Percentiles rank a stretch among this genome's conserved stretches.
These are phyloP conservation scores for Begonia masoniana DNA, from an alignment of 306 rosid genomes.

Conservation along the genomic window DNA sequence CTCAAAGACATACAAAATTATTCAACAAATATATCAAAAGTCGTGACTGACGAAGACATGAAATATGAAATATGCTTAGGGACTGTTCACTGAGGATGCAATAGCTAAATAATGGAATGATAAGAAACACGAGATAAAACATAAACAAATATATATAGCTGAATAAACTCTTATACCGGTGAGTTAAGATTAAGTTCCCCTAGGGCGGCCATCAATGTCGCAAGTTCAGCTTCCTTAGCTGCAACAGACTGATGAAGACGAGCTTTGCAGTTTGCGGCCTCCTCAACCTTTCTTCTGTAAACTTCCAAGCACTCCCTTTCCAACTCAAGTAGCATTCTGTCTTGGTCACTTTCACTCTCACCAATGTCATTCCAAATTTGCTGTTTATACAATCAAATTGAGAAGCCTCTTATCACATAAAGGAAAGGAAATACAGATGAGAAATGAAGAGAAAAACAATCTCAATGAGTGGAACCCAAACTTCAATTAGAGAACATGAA, in stretches of 20 bases:
- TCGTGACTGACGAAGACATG: too few relatives aligned
- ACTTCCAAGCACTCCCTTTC: constrained; percentile 95
- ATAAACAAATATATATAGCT: too few relatives aligned
- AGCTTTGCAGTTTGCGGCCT: constrained; percentile 78
- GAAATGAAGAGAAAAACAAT: neutral
- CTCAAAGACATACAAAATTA: too few relatives aligned
- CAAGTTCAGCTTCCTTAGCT: constrained; percentile 91
- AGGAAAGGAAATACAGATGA: neutral
- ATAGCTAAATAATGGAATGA: too few relatives aligned
- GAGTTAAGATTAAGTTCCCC: constrained; percentile 75
- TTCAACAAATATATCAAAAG: too few relatives aligned
- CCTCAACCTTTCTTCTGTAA: constrained; percentile 80
- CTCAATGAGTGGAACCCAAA: constrained; percentile 1
- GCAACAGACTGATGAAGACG: constrained; percentile 86
- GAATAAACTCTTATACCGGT: constrained; percentile 33
- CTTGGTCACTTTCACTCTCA: constrained; percentile 68
- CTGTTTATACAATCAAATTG: constrained; percentile 26
- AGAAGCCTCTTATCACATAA: constrained; percentile 2
- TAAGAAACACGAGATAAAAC: too few relatives aligned
- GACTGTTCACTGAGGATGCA: too few relatives aligned
- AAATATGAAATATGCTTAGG: too few relatives aligned
- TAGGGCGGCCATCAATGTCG: constrained; percentile 80
- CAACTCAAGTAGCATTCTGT: constrained; percentile 66
- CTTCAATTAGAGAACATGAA: too few relatives aligned
- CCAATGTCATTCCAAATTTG: constrained; percentile 97